These are phyloP conservation scores for Podila epigama DNA, from an alignment of 192 early-diverging fungal genomes.

Conservation along the genomic window DNA sequence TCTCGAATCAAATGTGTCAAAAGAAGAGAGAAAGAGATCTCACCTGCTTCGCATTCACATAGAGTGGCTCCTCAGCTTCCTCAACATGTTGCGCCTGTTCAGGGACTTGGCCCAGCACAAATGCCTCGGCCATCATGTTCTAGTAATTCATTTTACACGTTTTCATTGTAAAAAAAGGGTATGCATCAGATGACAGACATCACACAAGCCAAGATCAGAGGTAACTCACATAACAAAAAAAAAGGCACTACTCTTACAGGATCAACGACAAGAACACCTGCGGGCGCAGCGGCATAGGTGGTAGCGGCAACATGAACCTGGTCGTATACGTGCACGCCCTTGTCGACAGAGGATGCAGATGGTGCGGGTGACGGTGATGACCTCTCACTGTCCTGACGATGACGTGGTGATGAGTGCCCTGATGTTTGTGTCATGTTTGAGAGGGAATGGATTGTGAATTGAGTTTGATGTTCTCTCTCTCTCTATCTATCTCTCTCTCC, in stretches of 20 bases:
- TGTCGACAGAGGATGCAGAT: background rate
- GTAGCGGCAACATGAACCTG: conserved; percentile 26
- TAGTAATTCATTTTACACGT: no score
- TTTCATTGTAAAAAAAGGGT: no score
- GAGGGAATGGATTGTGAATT: background rate
- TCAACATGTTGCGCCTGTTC: conserved; percentile 8
- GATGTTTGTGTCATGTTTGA: background rate
- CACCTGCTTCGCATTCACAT: conserved; percentile 92
- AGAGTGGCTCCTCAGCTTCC: conserved; percentile 79
- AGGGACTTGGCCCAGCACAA: conserved; percentile 33
- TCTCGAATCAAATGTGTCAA: background rate
- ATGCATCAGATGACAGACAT: no score
- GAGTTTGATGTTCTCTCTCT: background rate
- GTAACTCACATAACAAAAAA: background rate
- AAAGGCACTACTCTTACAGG: conserved; percentile 9
- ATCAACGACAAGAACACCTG: conserved; percentile 40
- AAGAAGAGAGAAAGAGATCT: background rate
- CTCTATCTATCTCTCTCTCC: background rate
- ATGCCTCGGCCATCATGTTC: conserved; percentile 39
- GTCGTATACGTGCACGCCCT: background rate
- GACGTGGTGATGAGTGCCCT: background rate
- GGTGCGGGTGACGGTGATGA: background rate
- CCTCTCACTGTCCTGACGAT: background rate
- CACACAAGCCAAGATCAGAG: background rate
- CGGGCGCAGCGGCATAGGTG: conserved; percentile 19